A percentile compares a stretch with the other conserved stretches of the same genome.
Conservation (phyloP, 768 basidiomycete genomes). For the Naganishia friedmannii region DNA sequence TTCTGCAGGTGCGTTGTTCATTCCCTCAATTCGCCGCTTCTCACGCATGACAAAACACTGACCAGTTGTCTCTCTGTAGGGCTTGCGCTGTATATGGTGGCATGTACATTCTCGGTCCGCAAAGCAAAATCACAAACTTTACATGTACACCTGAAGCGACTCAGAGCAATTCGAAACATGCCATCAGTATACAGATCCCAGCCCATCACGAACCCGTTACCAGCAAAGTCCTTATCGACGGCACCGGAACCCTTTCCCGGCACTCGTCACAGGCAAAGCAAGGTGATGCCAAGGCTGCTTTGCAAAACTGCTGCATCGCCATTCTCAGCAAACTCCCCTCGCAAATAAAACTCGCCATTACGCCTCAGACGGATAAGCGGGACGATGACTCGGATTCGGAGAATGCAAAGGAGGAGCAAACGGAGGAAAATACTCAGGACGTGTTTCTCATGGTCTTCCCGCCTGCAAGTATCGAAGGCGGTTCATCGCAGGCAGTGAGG, state of each 20-base stretch:
- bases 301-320: conserved; percentile 40
- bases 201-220: conserved; percentile 27
- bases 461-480: conserved; percentile 33
- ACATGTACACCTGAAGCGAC: conserved; percentile 11
- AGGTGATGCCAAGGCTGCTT: background rate
- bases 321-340: conserved; percentile 35
- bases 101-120: conserved; percentile 54
- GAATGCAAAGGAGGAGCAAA: conserved; percentile 14
- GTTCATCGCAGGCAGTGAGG: conserved; percentile 37
- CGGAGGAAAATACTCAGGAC: conserved; percentile 33
- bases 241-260: background rate
- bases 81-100: conserved; percentile 70
- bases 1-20: conserved; percentile 55
- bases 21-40: background rate
- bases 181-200: conserved; percentile 34
- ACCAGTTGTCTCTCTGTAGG: conserved; percentile 52
- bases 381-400: conserved; percentile 7
- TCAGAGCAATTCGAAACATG: conserved; percentile 9
- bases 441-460: conserved; percentile 50
- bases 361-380: conserved; percentile 25
- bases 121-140: conserved; percentile 35
- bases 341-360: conserved; percentile 2
- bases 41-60: conserved; percentile 45
- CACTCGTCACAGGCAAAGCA: background rate
- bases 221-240: conserved; percentile 1